phyloP scores from a whole-genome alignment of 2,329 filamentous ascomycete species.

The Neurospora sp. region DNA sequence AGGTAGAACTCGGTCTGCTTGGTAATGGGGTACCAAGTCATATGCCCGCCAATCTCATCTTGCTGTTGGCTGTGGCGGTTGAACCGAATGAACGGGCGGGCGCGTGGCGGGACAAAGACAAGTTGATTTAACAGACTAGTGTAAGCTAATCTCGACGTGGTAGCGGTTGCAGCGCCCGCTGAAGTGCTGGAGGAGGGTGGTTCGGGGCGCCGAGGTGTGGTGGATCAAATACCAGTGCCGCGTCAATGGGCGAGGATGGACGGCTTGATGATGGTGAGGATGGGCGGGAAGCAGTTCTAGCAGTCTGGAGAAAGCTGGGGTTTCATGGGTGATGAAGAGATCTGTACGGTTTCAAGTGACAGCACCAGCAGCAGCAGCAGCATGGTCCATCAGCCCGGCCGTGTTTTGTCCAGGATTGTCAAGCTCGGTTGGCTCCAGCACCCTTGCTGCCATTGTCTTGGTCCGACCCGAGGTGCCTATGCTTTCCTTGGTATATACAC shows the following conservation, averaged over 20 bases:
- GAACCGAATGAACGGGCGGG: background rate
- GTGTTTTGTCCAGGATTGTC: background rate
- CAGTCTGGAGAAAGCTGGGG: constrained; percentile 1
- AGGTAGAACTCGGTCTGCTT: background rate
- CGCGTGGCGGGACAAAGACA: background rate
- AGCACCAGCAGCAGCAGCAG: background rate
- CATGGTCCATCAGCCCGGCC: background rate
- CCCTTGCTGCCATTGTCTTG: background rate
- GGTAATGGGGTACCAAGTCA: background rate
- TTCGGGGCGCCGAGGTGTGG: background rate
- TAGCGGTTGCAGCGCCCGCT: background rate
- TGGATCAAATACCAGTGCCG: background rate
- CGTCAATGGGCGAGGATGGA: background rate
- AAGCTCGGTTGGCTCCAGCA: background rate
- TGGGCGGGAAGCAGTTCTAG: constrained; percentile 2
- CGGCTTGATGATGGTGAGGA: constrained; percentile 1
- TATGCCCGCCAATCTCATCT: background rate
- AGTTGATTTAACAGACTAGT: background rate
- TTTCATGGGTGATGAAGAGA: background rate
- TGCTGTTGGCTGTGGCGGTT: background rate
- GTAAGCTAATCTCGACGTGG: background rate
- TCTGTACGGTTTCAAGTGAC: background rate
- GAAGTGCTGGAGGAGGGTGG: background rate
- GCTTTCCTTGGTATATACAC: background rate
- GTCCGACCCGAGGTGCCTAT: background rate